Base-by-base conservation (phyloP, 257 asterid species). In the Plantago elongata region DNA sequence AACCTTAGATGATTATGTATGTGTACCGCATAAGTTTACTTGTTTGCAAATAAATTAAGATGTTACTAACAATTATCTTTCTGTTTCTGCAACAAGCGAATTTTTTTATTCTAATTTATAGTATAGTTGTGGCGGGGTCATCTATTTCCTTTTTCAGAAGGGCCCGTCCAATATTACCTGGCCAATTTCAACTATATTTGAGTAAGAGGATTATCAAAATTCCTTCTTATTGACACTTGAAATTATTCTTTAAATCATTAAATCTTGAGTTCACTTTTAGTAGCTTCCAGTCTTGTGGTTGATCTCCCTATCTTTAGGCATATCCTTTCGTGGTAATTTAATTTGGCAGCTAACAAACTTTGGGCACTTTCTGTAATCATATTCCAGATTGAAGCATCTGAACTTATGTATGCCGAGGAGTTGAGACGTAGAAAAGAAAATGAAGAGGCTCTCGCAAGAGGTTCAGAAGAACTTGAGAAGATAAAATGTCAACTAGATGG, bases 371-470 rank as follows among this genome's bases (percentile, higher is more conserved):
- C 40, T 18, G 47, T 37, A 45, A 60, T 65, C 38, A 38, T 27
- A 54, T 75, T 62, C 56, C 67, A 92, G 99, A 89, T 78, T 61
- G 76, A 76, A 75, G 79, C 74, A 67, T 79, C 85, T 14, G 85
- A 82, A 73, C 64, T 74, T 45, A 66, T 79, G 84, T 65, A 70
- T n/a, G 67, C 75, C 0, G 84, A 82, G 54, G 96, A 85, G 79
- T 65, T 73, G 67, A 76, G 75, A 57, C 81, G 61, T 57, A 76
- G 85, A 76, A 85, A 74, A 77, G 89, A 85, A 71, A 69, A 67
- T 45, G 96, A 93, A 81, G 95, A 77, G 74, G 90, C 77, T 43
- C 76, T 89, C 22, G 77, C 65, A 51, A 77, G 74, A 75, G 76
- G 77, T 47, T 77, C 65, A 54, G 83, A 79, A 72, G 91, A 89